Evolutionary conservation across 306 rosid species (phyloP), one percentile per base, ranked within the genome.

Genomic region (Erythrophleum fordii): DNA sequence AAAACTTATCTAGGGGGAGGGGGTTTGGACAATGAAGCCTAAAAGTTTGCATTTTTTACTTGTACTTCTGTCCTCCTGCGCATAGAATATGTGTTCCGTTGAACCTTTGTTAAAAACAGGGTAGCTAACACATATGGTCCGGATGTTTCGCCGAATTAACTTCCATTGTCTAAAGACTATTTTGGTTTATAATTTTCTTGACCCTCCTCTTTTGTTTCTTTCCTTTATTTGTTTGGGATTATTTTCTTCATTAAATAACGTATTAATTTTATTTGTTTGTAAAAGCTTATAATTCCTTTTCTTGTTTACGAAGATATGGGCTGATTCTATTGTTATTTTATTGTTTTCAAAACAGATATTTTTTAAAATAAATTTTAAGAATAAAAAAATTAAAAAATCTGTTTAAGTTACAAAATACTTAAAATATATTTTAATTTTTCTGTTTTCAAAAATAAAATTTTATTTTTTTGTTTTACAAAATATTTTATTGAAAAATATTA

Each of bases 91-190:
- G 17, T 11, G 49, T 58, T 11, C 8, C 31, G 6, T 16, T 2
- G 8, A 16, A 4, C 56, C 8, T 17, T 1, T 1, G 0, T 11
- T 42, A 49, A 49, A 17, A 82, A 74, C 20, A 48, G 53, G 65
- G 61, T 53, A 25, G 56, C 53, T 29, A 60, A 42, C 17, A 72
- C 73, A 44, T 26, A 69, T 73, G 68, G 71, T 79, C 56, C 3
- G 22, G 59, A 53, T 81, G 46, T 72, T 60, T 77, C 71, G 25
- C 29, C 29, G 29, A 23, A n/a, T 65, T 35, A 35, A 9, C 8
- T 9, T 65, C 48, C 5, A 1, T 1, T 1, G 8, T 18, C 55
- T 16, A 18, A n/a, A 18, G 10, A 5, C 6, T 9, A 16, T 17
- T 31, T 17, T 14, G n/a, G n/a, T n/a, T n/a, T n/a, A n/a, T n/a